These are phyloP conservation scores for Ogataea degrootiae DNA, from an alignment of 805 yeast species.

Conservation along the genomic window DNA sequence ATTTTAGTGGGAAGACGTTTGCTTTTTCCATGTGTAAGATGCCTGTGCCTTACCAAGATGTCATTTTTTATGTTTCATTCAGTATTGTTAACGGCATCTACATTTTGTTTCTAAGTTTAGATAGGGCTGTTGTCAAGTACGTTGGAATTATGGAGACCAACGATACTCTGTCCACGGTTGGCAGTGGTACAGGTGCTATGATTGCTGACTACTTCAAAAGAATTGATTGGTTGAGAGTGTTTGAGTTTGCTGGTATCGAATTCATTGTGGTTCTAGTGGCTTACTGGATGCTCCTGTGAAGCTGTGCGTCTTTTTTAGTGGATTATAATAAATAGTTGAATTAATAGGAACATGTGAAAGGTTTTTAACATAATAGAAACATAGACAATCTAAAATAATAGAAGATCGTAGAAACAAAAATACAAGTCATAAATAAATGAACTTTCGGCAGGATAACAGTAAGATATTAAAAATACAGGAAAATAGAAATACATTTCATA, in stretches of 20 bases:
- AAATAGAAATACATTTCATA: background rate
- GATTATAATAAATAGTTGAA: background rate
- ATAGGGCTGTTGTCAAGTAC: constrained; percentile 1
- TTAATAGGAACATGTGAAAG: background rate
- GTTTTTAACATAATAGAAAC: background rate
- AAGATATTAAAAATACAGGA: background rate
- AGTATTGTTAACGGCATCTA: constrained; percentile 26
- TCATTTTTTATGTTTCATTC: constrained; percentile 32
- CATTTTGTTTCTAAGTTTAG: constrained; percentile 5
- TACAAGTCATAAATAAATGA: too few relatives aligned
- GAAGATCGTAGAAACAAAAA: background rate
- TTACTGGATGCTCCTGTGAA: constrained; percentile 4
- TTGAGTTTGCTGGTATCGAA: constrained; percentile 8
- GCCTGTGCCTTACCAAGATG: constrained; percentile 40
- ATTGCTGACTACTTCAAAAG: background rate
- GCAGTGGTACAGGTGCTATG: background rate
- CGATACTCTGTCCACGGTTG: background rate
- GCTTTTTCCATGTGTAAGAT: constrained; percentile 41
- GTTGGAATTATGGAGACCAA: constrained; percentile 5
- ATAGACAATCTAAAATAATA: background rate
- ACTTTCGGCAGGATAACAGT: too few relatives aligned
- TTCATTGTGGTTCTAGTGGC: constrained; percentile 5
- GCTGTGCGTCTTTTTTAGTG: too few relatives aligned
- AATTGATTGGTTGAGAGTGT: constrained; percentile 1
- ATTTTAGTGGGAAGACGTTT: constrained; percentile 15